These are phyloP conservation scores for Myriangium duriaei DNA, from an alignment of 2,329 filamentous ascomycete species.

Conservation along the genomic window DNA sequence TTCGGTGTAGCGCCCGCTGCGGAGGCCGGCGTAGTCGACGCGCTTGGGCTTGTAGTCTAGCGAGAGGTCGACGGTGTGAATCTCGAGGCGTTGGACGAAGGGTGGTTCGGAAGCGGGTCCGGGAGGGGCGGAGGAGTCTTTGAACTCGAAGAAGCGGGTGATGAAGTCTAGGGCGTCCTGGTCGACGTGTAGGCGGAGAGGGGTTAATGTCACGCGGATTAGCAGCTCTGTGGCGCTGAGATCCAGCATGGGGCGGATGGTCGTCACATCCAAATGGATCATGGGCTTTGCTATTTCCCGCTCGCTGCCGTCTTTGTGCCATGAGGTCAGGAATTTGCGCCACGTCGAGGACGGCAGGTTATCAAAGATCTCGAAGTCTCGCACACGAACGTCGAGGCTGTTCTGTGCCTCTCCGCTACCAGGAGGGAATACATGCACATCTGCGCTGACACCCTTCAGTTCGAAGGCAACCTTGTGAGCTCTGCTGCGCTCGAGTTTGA, in stretches of 20 bases:
- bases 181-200: constrained; percentile 83
- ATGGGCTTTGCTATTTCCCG: constrained; percentile 78
- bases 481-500: constrained; percentile 73
- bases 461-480: constrained; percentile 95
- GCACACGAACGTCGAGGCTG: constrained; percentile 71
- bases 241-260: constrained; percentile 72
- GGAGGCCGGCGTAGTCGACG: constrained; percentile 87
- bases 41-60: constrained; percentile 96
- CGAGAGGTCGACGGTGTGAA: constrained; percentile 70
- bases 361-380: constrained; percentile 81
- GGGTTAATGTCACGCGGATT: constrained; percentile 61
- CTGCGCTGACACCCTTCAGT: constrained; percentile 68
- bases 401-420: constrained; percentile 70
- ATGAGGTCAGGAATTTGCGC: constrained; percentile 95
- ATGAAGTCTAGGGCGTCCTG: constrained; percentile 97
- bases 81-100: constrained; percentile 81
- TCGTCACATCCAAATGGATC: constrained; percentile 79
- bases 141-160: constrained; percentile 95
- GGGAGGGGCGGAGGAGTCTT: constrained; percentile 50
- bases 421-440: constrained; percentile 69
- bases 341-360: constrained; percentile 91
- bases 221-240: constrained; percentile 84
- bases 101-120: constrained; percentile 38
- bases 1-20: constrained; percentile 87
- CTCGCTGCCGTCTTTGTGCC: constrained; percentile 65